Percentiles rank a stretch among this genome's conserved stretches.
These are phyloP conservation scores for Trametes maxima DNA, from an alignment of 768 basidiomycete genomes.

Conservation along the genomic window DNA sequence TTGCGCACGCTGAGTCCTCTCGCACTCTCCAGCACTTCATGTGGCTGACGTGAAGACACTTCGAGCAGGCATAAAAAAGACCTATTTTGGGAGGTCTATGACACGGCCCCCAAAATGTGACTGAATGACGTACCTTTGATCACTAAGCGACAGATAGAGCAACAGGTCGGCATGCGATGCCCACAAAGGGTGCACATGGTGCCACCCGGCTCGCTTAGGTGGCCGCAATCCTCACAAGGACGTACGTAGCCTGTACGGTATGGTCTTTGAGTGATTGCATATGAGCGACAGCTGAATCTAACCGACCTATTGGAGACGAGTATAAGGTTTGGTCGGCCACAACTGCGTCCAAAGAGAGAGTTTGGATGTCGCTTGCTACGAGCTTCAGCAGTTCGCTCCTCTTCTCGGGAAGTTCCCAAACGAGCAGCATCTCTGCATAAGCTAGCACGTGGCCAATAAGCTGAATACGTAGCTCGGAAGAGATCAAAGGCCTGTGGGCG, in stretches of 20 bases:
- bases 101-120: background rate
- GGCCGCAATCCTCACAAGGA: constrained; percentile 28
- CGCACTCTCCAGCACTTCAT: constrained; percentile 29
- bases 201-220: constrained; percentile 25
- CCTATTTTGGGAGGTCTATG: constrained; percentile 14
- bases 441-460: constrained; percentile 57
- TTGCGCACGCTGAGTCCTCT: constrained; percentile 26
- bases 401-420: constrained; percentile 73
- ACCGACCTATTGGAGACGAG: constrained; percentile 7
- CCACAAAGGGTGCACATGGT: constrained; percentile 47
- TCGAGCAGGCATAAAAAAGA: constrained; percentile 30
- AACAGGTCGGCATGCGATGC: constrained; percentile 50
- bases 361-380: constrained; percentile 40
- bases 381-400: constrained; percentile 74
- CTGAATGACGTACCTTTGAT: constrained; percentile 57
- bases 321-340: constrained; percentile 31
- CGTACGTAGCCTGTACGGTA: constrained; percentile 46
- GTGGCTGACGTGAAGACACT: constrained; percentile 31
- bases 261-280: background rate
- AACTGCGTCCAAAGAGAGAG: constrained; percentile 27
- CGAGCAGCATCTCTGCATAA: constrained; percentile 75
- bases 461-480: constrained; percentile 45
- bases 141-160: constrained; percentile 76
- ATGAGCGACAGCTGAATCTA: no score
- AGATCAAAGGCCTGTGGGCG: constrained; percentile 29